Evolutionary conservation across 768 basidiomycete species (phyloP).

Genomic region (Tulasnella sp.): DNA sequence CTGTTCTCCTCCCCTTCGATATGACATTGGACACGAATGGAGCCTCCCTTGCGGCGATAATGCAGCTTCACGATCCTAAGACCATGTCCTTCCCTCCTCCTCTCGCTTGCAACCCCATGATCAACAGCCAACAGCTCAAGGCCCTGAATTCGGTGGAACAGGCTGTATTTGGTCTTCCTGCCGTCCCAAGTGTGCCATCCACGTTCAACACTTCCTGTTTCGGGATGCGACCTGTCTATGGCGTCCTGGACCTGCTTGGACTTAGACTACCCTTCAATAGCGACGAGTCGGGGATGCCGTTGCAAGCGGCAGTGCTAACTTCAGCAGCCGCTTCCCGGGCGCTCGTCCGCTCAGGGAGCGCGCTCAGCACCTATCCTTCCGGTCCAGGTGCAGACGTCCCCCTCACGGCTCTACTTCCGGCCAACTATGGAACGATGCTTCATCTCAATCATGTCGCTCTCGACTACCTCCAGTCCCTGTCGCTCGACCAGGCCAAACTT

Average conservation of each 20-base stretch:
- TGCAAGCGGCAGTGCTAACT: constrained; percentile 42
- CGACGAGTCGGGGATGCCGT: constrained; percentile 11
- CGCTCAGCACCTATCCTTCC: constrained; percentile 38
- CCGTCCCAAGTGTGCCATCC: constrained; percentile 23
- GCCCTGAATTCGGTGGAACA: constrained; percentile 41
- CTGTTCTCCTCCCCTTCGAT: constrained; percentile 50
- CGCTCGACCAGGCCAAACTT: constrained; percentile 35
- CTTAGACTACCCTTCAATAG: constrained; percentile 49
- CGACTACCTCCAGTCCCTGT: constrained; percentile 44
- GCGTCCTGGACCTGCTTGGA: constrained; percentile 46
- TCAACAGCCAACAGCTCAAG: constrained; percentile 33
- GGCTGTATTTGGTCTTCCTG: constrained; percentile 40
- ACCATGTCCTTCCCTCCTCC: constrained; percentile 45
- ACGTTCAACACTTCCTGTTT: constrained; percentile 44
- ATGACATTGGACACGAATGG: constrained; percentile 28
- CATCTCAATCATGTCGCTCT: constrained; percentile 49
- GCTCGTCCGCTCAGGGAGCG: constrained; percentile 42
- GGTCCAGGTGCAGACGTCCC: constrained; percentile 27
- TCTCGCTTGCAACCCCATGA: constrained; percentile 48
- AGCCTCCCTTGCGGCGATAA: background rate
- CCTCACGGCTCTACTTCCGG: constrained; percentile 35
- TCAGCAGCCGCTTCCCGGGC: constrained; percentile 38
- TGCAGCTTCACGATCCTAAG: constrained; percentile 8
- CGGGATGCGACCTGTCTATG: constrained; percentile 50
- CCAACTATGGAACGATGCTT: constrained; percentile 44